Evolutionary conservation across 305 asterid species (phyloP).

Genomic region (Rubia tinctorum): DNA sequence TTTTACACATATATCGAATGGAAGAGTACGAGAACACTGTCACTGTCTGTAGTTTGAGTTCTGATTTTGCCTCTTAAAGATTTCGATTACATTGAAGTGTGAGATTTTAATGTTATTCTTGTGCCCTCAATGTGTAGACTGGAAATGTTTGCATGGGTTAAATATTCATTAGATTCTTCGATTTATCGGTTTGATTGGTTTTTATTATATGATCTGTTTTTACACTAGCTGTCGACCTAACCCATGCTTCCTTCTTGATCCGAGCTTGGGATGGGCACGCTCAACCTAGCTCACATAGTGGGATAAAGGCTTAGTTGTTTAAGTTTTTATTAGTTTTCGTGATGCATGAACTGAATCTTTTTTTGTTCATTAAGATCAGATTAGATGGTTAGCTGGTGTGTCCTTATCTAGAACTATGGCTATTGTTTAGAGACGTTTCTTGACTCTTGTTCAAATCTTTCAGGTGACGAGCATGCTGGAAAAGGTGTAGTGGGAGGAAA

Average conservation of each 20-base stretch:
- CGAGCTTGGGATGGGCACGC: not conserved
- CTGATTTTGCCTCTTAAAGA: not conserved
- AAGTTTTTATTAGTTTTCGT: not conserved
- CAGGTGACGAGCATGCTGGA: constrained; percentile 50
- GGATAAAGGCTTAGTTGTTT: not conserved
- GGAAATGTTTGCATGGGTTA: not conserved
- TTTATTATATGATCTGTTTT: not conserved
- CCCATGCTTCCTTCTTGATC: not conserved
- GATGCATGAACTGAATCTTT: not conserved
- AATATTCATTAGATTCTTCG: not conserved
- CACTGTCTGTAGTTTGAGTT: not conserved
- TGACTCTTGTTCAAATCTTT: constrained; percentile 14
- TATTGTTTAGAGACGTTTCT: not conserved
- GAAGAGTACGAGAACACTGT: not conserved
- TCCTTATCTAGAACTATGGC: not conserved
- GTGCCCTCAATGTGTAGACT: not conserved
- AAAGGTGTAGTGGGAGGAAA: constrained; percentile 53
- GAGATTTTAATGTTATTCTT: not conserved
- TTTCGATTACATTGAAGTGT: not conserved
- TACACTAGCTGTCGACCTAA: not conserved
- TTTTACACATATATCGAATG: not conserved
- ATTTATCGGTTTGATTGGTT: not conserved
- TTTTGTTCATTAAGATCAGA: not conserved
- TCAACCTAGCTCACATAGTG: not conserved
- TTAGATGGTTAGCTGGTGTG: not conserved